Base-by-base conservation (phyloP, 257 asterid species). In the Solanum pennellii region DNA sequence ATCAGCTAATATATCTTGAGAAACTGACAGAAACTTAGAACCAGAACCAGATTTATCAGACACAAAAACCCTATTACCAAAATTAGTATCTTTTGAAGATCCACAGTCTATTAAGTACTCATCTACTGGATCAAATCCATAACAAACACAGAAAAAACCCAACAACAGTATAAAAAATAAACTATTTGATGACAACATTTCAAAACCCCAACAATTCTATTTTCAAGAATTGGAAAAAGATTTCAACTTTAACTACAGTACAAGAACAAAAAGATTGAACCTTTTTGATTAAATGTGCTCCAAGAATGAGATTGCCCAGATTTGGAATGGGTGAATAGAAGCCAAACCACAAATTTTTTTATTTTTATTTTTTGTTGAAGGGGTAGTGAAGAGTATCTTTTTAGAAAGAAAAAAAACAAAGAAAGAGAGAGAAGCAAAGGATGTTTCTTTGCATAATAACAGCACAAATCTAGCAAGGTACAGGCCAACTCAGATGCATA, bases 31-130 rank as follows among this genome's bases (percentile, higher is more conserved):
- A 73, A 71, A 92, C 52, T 83, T 91, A 3, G 94, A 80, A 68
- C 93, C 92, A n/a, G 39, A 80, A 68, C 93, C 92, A n/a, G 98
- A 92, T 88, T 89, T 90, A 91, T 94, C 98, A 41, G 95, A 84
- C 9, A 88, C 90, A 83, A 41, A 94, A 49, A 92, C 94, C 86
- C 89, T 83, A 89, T 89, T 92, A 33, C 94, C 98, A 60, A 94
- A 86, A 41, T 37, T 35, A 27, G 90, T 87, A 76, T 92, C 94
- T 49, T 41, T 86, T 39, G 95, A 87, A 47, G 98, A 94, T 80
- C 98, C 98, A 89, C 98, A 93, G 69, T 89, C 91, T 35, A 94
- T 83, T 71, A 92, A 92, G 87, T 89, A 94, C 45, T 71, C 83
- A 90, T 93, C 98, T 5, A 88, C 88, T 11, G 95, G 94, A 87